Evolutionary conservation across 768 basidiomycete genomes (phyloP), one percentile per base, ranked within the genome.

Genomic region (Tubosaeta sp.): DNA sequence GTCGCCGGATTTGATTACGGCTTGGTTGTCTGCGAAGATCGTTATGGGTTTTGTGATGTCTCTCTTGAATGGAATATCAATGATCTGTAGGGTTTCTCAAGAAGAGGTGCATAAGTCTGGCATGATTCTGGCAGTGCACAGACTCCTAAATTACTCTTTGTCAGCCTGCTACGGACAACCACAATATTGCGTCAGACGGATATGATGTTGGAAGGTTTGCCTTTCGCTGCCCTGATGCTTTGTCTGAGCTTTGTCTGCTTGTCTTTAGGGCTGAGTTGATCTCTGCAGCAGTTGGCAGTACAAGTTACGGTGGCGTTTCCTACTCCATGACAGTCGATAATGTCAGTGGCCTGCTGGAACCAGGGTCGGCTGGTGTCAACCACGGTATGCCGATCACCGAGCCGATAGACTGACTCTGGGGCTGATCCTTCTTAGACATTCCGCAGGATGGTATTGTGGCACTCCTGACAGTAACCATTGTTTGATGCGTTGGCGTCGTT

Each of bases 391-490:
- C 11, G 25, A 17, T 25, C 13, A 16, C 37, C 25, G 14, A 13
- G 11, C 16, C n/a, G 12, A 16, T 42, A 5, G 6, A 16, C 19
- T 9, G 5, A 29, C 29, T 9, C 2, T 0, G 10, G 22, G 32
- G 29, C 51, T 57, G 38, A 42, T 50, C 22, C 22, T 16, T 0
- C 10, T n/a, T 16, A 83, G 83, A 71, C 17, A 85, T 84, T 50
- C 74, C 82, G 5, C 74, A 74, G 39, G 82, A 84, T 58, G 83
- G 83, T 27, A 71, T 76, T 43, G 76, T 79, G 9, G 76, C 72
- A 1, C 62, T 84, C 19, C 65, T 85, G 48, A 84, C 79, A 0
- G 77, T 83, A 13, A 76, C 69, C 1, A 75, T 78, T 42, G 33
- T 66, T 42, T 72, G 57, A 68, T 5, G 29, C 9, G 29, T 9